These are phyloP conservation scores for Articulospora tetracladia DNA, from an alignment of 495 filamentous ascomycete genomes.

Conservation along the genomic window DNA sequence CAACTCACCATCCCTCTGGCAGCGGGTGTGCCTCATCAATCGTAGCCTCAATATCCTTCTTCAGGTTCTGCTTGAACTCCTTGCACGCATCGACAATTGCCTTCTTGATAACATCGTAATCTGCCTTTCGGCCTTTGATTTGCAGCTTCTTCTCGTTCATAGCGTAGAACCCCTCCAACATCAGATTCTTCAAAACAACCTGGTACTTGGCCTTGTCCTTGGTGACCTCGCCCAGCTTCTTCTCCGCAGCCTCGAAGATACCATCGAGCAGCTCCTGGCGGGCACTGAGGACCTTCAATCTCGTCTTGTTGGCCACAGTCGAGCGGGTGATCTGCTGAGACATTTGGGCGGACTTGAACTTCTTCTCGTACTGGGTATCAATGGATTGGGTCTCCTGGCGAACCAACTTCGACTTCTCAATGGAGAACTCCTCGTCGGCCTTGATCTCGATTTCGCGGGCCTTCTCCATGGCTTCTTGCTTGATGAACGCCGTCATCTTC, in stretches of 20 bases:
- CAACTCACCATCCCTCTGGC: constrained; percentile 79
- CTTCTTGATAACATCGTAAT: constrained; percentile 66
- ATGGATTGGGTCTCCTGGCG: constrained; percentile 90
- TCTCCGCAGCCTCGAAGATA: constrained; percentile 78
- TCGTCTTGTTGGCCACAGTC: constrained; percentile 90
- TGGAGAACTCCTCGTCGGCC: constrained; percentile 96
- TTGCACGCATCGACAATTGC: constrained; percentile 69
- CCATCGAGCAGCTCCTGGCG: constrained; percentile 87
- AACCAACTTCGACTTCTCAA: constrained; percentile 97
- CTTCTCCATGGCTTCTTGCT: constrained; percentile 95
- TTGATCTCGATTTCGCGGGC: constrained; percentile 95
- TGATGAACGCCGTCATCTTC: constrained; percentile 99
- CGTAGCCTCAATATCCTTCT: constrained; percentile 53
- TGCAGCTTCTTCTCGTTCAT: constrained; percentile 73
- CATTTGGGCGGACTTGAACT: constrained; percentile 95
- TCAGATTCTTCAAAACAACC: constrained; percentile 66
- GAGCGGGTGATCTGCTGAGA: constrained; percentile 95
- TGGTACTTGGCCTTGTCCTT: constrained; percentile 73
- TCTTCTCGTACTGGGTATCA: constrained; percentile 91
- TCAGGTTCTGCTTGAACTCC: constrained; percentile 75
- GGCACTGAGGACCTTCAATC: constrained; percentile 78
- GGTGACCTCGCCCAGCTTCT: constrained; percentile 58
- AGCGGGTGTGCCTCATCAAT: constrained; percentile 78
- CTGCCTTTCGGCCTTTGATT: constrained; percentile 73
- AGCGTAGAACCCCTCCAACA: constrained; percentile 88